These are phyloP conservation scores for Darksidea phi DNA, from an alignment of 495 filamentous ascomycete genomes.

Conservation along the genomic window DNA sequence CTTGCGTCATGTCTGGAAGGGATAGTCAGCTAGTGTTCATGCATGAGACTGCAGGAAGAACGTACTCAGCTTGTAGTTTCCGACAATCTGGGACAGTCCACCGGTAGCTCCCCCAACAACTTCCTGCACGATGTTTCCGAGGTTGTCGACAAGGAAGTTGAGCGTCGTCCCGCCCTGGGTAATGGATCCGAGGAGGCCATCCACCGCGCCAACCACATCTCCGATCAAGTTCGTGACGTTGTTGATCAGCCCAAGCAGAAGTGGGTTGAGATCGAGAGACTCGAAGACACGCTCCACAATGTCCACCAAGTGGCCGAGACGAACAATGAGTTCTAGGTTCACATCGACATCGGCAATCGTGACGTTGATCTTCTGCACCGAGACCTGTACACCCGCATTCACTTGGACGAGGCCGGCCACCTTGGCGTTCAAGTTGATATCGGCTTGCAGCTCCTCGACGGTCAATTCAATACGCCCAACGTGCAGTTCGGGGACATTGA, in stretches of 20 bases:
- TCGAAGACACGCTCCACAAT: slow-evolving; percentile 59
- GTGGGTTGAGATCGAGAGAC: slow-evolving; percentile 57
- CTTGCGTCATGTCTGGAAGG: slow-evolving; percentile 53
- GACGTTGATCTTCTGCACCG: slow-evolving; percentile 56
- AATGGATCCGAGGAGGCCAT: slow-evolving; percentile 55
- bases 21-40: too few species aligned
- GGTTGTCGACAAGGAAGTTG: slow-evolving; percentile 57
- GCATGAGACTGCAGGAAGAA: too few species aligned
- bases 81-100: slow-evolving; percentile 51
- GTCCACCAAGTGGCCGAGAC: slow-evolving; percentile 56
- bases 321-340: slow-evolving; percentile 56
- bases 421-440: slow-evolving; percentile 57
- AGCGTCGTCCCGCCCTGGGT: slow-evolving; percentile 53
- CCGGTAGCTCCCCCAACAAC: slow-evolving; percentile 46
- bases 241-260: slow-evolving; percentile 55
- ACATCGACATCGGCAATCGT: slow-evolving; percentile 58
- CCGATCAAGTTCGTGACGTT: slow-evolving; percentile 51
- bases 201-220: slow-evolving; percentile 53
- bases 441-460: slow-evolving; percentile 54
- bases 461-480: slow-evolving; percentile 57
- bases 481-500: slow-evolving; percentile 54
- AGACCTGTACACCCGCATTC: slow-evolving; percentile 55
- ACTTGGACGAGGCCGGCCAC: slow-evolving; percentile 55
- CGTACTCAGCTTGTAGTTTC: slow-evolving; percentile 49
- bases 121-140: slow-evolving; percentile 59